Base-by-base conservation (phyloP, 768 basidiomycete species). In the Pulveroboletus sp. region DNA sequence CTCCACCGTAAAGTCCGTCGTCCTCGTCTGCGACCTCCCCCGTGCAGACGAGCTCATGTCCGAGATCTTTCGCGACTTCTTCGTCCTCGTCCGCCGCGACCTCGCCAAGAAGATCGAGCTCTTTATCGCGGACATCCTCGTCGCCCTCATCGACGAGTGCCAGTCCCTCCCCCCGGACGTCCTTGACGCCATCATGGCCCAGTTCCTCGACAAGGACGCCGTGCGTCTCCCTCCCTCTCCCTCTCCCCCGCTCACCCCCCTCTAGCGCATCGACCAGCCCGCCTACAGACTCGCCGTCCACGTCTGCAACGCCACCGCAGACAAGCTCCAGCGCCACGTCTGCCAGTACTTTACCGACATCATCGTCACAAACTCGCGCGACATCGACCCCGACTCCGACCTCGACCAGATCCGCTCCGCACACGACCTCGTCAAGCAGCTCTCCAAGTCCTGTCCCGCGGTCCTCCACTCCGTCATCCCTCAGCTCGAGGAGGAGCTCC, bases 331-430 rank as follows among this genome's bases (percentile, higher is more conserved):
- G 63, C 83, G 93, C 6, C 81, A 93, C 54, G 87, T 95, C 39
- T 89, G 85, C 62, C 83, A 89, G 58, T 93, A 97, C 70, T 96
- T 99, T 63, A 87, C 90, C 20, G 94, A 96, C 59, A 83, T 90
- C 51, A 88, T 94, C 59, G 78, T 84, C 39, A 73, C 74, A 13
- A 74, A 75, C 51, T 73, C 81, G 31, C 71, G 71, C 35, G 70
- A 71, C 32, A 80, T 85, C 12, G 85, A 86, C 42, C 45, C 62
- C 9, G 73, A 72, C 6, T 77, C 83, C 11, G 80, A 86, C 49
- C 76, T 78, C 50, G 76, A 78, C 29, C 82, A 90, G 50, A 82
- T 92, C 43, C 78, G 81, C 53, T 76, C 75, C 5, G 86, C 91
- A 4, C 95, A 97, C 67, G 79, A 82, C 30, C 86, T 96, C 56